Evolutionary conservation across 495 filamentous ascomycete species (phyloP), one percentile per base, ranked within the genome.

Genomic region (Penicillium argentinense): DNA sequence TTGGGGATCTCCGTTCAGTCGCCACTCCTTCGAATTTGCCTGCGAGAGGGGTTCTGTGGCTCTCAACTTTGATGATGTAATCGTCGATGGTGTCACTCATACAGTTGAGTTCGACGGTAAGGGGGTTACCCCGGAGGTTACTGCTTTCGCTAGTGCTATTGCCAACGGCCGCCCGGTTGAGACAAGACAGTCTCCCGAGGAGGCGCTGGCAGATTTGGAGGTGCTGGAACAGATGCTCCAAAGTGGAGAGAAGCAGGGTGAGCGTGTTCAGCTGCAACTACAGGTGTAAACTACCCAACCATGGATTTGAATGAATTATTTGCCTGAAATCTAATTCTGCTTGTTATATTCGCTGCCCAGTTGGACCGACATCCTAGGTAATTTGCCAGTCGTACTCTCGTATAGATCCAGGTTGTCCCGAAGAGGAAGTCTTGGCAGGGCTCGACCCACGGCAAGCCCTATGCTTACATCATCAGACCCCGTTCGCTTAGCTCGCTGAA

Each of bases 161-260:
- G 39, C 64, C 6, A 62, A 57, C 27, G 49, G 60, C 9, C 71
- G 72, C n/a, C 62, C 70, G 41, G 57, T 69, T 13, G 73, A 86
- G 62, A 62, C 67, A 3, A 67, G 65, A 39, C 84, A 89, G 63
- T 69, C 69, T 0, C 82, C 84, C 2, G 82, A 86, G 56, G 71
- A 86, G 57, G 88, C 83, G 21, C 67, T 88, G 56, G 77, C 68
- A 12, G 88, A 91, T 73, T 61, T 92, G 45, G 79, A 86, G 62
- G 59, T 91, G 52, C 80, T 71, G 63, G 84, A 86, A 66, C 75
- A 74, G 51, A 82, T 87, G 71, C 61, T 87, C 59, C 69, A 51
- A 53, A 85, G 82, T 66, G 81, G 84, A 4, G 81, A 84, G 47
- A 56, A 68, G 29, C 60, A 75, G 28, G 83, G 84, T 2, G 69